phyloP scores from a whole-genome alignment of 2,329 filamentous ascomycete genomes.

The Fusarium buharicum region DNA sequence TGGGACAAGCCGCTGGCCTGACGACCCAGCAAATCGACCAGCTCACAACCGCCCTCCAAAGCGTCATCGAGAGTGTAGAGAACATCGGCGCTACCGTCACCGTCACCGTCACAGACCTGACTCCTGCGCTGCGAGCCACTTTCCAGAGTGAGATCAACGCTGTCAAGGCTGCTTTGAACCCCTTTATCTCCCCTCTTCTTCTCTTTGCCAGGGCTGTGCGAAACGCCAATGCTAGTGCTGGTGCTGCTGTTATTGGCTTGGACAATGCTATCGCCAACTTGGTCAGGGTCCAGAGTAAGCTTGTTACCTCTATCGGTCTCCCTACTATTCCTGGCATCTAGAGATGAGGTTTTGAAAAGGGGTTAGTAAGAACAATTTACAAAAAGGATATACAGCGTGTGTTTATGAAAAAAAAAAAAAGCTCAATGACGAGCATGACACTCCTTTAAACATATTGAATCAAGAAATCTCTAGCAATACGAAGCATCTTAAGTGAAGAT shows the following conservation, averaged over 20 bases:
- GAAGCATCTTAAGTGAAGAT: neutral
- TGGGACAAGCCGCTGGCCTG: neutral
- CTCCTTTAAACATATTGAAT: conserved; percentile 13
- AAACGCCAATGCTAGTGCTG: neutral
- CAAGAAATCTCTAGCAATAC: neutral
- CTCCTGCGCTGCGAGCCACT: neutral
- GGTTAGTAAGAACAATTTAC: neutral
- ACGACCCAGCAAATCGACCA: conserved; percentile 1
- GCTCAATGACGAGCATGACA: neutral
- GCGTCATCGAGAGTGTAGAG: neutral
- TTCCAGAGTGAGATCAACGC: conserved; percentile 12
- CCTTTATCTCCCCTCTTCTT: conserved; percentile 11
- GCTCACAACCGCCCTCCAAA: neutral
- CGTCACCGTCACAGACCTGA: conserved; percentile 6
- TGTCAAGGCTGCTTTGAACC: neutral
- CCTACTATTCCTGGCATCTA: rapidly evolving
- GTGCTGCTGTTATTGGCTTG: conserved; percentile 3
- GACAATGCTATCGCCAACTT: neutral
- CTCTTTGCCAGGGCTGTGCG: conserved; percentile 5
- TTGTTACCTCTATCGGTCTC: neutral
- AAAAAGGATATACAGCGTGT: neutral
- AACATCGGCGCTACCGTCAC: neutral
- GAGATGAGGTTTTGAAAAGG: neutral
- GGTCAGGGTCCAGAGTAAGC: rapidly evolving
- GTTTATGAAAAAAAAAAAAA: conserved; percentile 3